Conservation (phyloP, 2,329 filamentous ascomycete species). For the Ophiosphaerella herpotricha region DNA sequence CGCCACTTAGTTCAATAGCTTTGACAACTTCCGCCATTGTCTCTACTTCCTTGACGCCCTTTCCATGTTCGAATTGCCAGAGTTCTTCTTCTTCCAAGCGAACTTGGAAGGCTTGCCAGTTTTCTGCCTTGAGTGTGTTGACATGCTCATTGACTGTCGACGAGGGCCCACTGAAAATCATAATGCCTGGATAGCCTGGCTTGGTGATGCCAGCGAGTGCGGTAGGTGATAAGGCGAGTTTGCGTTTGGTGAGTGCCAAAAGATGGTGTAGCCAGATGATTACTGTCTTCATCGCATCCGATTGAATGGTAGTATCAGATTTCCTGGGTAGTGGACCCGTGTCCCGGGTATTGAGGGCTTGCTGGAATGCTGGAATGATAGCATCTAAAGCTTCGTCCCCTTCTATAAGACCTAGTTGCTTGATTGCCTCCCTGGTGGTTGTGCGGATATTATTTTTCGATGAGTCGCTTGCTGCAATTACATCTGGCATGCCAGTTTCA, state of each 20-base stretch:
- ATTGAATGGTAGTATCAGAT: neutral
- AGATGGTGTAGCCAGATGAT: slow-evolving; percentile 55
- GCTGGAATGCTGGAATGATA: slow-evolving; percentile 47
- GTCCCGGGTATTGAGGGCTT: slow-evolving; percentile 11
- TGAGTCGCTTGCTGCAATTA: slow-evolving; percentile 44
- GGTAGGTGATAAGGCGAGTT: slow-evolving; percentile 47
- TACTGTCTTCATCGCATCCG: slow-evolving; percentile 38
- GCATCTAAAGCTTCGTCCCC: slow-evolving; percentile 52
- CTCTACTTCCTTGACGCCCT: slow-evolving; percentile 50
- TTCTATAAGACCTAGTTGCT: slow-evolving; percentile 29
- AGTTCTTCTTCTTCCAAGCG: slow-evolving; percentile 45
- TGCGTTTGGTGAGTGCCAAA: slow-evolving; percentile 53
- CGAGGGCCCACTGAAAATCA: slow-evolving; percentile 49
- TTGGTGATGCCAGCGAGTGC: slow-evolving; percentile 51
- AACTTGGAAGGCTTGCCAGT: slow-evolving; percentile 55
- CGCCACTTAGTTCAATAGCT: slow-evolving; percentile 29
- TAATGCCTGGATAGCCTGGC: slow-evolving; percentile 53
- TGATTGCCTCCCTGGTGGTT: slow-evolving; percentile 34
- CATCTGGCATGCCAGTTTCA: slow-evolving; percentile 40
- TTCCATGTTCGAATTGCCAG: slow-evolving; percentile 49
- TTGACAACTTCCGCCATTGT: slow-evolving; percentile 52
- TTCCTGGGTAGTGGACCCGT: neutral
- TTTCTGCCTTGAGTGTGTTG: slow-evolving; percentile 48
- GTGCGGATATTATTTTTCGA: slow-evolving; percentile 46
- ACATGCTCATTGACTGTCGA: slow-evolving; percentile 49